A percentile compares a stretch with the other conserved stretches of the same genome.
These are phyloP conservation scores for Taphrina communis DNA, from an alignment of 1,139 yeast genomes.

Conservation along the genomic window DNA sequence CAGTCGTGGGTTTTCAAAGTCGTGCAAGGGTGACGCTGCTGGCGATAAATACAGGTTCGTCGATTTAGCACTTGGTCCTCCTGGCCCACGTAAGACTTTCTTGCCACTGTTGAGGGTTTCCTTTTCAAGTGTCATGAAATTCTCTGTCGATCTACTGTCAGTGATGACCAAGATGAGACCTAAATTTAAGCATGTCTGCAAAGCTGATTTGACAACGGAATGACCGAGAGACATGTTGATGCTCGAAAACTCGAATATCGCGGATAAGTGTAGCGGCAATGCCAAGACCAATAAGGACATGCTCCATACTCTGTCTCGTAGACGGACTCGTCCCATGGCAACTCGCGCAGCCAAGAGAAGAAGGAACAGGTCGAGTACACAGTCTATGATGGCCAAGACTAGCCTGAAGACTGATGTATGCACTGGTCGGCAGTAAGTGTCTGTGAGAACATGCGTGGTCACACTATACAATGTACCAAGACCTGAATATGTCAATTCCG, in stretches of 20 bases:
- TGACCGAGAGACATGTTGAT: slow-evolving; percentile 1
- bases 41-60: neutral
- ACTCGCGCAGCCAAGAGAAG: neutral
- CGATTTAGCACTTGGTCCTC: neutral
- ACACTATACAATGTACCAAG: slow-evolving; percentile 11
- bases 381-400: slow-evolving; percentile 1
- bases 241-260: neutral
- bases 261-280: slow-evolving; percentile 6
- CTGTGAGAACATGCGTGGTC: neutral
- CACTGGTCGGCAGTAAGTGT: slow-evolving; percentile 1
- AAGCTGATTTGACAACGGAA: neutral
- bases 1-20: neutral
- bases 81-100: neutral
- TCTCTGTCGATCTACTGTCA: neutral
- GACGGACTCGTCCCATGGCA: neutral
- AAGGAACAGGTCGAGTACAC: neutral
- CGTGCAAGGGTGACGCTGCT: neutral
- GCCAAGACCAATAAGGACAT: neutral
- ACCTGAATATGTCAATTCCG: neutral
- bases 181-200: neutral
- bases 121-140: neutral
- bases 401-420: slow-evolving; percentile 2
- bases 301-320: neutral
- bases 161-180: neutral
- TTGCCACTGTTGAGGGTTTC: neutral